phyloP scores from a whole-genome alignment of 345 rosid species.

The Hibiscus syriacus region DNA sequence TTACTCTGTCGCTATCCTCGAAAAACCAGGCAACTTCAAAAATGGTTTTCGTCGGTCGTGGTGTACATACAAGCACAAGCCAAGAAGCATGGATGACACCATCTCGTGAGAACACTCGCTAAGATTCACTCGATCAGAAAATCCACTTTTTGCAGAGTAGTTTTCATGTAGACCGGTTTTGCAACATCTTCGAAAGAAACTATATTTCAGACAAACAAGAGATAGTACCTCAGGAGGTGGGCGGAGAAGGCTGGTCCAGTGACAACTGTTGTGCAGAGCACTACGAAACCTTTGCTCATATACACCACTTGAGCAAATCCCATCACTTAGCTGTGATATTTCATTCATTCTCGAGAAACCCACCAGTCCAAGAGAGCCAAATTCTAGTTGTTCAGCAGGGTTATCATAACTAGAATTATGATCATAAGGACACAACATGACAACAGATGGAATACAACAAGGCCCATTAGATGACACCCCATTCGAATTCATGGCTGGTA shows the following conservation, averaged over 20 bases:
- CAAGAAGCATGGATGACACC: conserved; percentile 8
- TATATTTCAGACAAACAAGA: conserved; percentile 11
- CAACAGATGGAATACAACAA: conserved; percentile 41
- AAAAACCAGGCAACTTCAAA: conserved; percentile 15
- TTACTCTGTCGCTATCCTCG: conserved; percentile 6
- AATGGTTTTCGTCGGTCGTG: conserved; percentile 9
- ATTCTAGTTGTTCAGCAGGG: conserved; percentile 64
- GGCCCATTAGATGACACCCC: conserved; percentile 64
- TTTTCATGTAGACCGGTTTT: too few relatives aligned
- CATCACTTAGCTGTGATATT: conserved; percentile 39
- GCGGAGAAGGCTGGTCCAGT: conserved; percentile 77
- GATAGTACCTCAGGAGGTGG: conserved; percentile 50
- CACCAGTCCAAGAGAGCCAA: conserved; percentile 55
- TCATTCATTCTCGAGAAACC: conserved; percentile 41
- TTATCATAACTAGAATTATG: conserved; percentile 47
- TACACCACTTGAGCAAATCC: conserved; percentile 29
- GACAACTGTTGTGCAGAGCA: conserved; percentile 44
- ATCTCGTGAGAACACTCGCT: conserved; percentile 10
- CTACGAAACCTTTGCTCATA: conserved; percentile 54
- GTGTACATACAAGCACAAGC: conserved; percentile 25
- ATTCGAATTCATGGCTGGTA: conserved; percentile 49
- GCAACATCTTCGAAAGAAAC: conserved; percentile 11
- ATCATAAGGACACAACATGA: conserved; percentile 72
- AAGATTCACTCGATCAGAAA: conserved; percentile 2
- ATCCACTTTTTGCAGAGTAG: background rate